Base-by-base conservation (phyloP, 805 yeast genomes). In the Saccharomyces mikatae region DNA sequence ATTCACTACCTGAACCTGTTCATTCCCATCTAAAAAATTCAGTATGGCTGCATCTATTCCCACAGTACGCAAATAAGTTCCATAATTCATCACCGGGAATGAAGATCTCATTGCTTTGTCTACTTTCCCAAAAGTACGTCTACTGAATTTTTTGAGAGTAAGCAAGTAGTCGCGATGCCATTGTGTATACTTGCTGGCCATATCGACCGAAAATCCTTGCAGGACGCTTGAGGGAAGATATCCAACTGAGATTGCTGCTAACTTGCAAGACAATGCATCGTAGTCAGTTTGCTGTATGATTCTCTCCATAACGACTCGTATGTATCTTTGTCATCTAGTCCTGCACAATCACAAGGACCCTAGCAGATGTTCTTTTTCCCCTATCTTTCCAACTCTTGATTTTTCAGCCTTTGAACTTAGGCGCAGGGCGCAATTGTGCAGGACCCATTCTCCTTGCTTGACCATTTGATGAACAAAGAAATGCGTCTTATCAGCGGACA, bases 201-300 rank as follows among this genome's bases (percentile, higher is more conserved):
- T 58, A 10, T 65, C 61, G n/a, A 75, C 30, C 8, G 47, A 46
- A 65, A 36, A 17, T 17, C 24, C 17, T 11, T 36, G 44, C 17
- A 54, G 63, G 66, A 6, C 60, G 64, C 58, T 36, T 75, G 85
- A 32, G 0, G 70, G 66, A 32, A 82, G 63, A 60, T 86, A 85
- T 0, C 74, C 71, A 53, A 74, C 76, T 5, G 69, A 48, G 32
- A 77, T 73, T n/a, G 85, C 81, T 32, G 82, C 80, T 49, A 72
- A 59, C 26, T 89, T 76, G 59, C 89, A 82, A 13, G 87, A 77
- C n/a, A 86, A 65, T 0, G 91, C 91, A 67, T 85, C 90, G 55
- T 77, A 73, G 59, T 86, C 92, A 0, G 92, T 86, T 28, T 65
- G 63, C 47, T 66, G 70, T 9, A 69, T 60, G 4, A 60, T 57